Base-by-base conservation (phyloP, 129 eudicot species). In the Heracleum sosnowskyi region DNA sequence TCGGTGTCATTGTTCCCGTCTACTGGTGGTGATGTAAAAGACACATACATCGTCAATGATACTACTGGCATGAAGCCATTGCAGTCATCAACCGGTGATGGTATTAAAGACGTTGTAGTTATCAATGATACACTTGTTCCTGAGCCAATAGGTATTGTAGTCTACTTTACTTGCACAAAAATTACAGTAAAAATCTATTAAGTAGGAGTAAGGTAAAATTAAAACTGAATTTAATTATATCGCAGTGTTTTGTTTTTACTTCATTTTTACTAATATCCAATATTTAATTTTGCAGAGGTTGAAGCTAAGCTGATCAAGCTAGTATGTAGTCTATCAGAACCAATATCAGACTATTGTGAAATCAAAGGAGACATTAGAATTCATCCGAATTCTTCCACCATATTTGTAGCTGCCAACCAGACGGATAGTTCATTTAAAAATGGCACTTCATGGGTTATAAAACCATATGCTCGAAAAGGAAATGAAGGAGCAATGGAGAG, bases 401-500 rank as follows among this genome's bases (percentile, higher is more conserved):
- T 91, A 17, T 87, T 82, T 63, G 49, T 89, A 18, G 78, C 74
- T 51, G 75, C 77, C 3, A 34, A 83, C 37, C 81, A 37, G 36
- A 34, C 17, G 18, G 33, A 16, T 40, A 62, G 18, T 35, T 78
- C 62, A 12, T 31, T 63, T 24, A 45, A 74, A 64, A 76, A 71
- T 64, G 77, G 72, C 20, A 83, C 75, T 72, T 83, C 93, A 26
- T 91, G 82, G 88, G 53, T 17, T 53, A 60, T 91, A 42, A 85
- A 57, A 73, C 97, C 93, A 13, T 91, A 89, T 73, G 84, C 97
- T 13, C 77, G 94, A 82, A 89, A 84, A 76, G 86, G 84, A 31
- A 85, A 74, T 31, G 40, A 5, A 12, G 77, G 18, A 11, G 91
- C 81, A 0, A 82, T 83, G 87, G 36, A 15, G 7, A 45, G 28